Base-by-base conservation (phyloP, 805 yeast species). In the Brettanomyces sp. region DNA sequence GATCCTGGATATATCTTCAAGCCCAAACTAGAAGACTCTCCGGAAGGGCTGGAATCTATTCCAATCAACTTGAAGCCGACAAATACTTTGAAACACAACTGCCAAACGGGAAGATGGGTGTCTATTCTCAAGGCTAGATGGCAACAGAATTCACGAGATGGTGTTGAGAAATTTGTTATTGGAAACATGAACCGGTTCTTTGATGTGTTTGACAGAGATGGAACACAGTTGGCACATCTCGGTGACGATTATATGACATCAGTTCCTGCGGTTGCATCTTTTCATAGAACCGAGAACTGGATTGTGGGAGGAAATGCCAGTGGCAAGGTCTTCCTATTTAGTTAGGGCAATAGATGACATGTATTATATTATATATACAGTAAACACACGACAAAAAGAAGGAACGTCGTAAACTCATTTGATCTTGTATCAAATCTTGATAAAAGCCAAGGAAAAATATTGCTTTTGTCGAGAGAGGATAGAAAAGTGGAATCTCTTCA, bases 81-180 rank as follows among this genome's bases (percentile, higher is more conserved):
- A 28, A 72, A 77, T 25, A 77, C 78, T 8, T 70, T 91, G 43
- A 77, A 76, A 46, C 99, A 93, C 60, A 93, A 93, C 57, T 93
- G 99, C 66, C 96, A 91, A 63, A 85, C 96, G 0, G 99, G 99
- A 0, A 72, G 96, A 52, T 91, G 99, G 99, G 96, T 93, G 0
- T 82, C 95, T 1, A 91, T 91, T 41, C 67, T 91, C 47, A 88
- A 91, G 55, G 80, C 96, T 0, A 75, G 80, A 57, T 91, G 97
- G 95, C 97, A 93, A 49, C 62, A 65, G 2, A 65, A 72, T 32
- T 95, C 95, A 0, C 58, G 54, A 5, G 95, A 88, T 58, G 77
- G 80, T 0, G 70, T 76, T 30, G 85, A 89, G 52, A 89, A 91
- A 57, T 88, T 93, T 63, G 85, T 83, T 14, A 91, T 91, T 55